Percentiles rank a stretch among this genome's conserved stretches.
Conservation (phyloP, 768 basidiomycete genomes). For the Russula sp. region DNA sequence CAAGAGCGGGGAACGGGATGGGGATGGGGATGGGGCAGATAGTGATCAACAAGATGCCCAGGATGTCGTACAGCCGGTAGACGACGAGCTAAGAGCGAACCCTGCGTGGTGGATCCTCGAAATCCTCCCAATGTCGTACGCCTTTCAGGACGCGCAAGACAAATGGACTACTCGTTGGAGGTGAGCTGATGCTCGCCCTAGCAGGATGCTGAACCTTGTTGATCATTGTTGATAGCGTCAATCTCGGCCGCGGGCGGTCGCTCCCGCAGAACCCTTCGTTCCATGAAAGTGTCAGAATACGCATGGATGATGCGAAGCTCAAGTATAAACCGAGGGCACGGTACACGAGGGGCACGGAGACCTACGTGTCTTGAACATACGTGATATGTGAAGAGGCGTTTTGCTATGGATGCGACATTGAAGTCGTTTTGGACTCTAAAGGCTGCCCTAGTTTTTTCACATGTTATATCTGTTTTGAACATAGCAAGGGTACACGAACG, state of each 20-base stretch:
- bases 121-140: conserved; percentile 47
- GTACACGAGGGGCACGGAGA: conserved; percentile 43
- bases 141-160: conserved; percentile 52
- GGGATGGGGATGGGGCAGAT: not conserved
- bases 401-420: not conserved
- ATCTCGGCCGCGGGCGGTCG: conserved; percentile 52
- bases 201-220: not conserved
- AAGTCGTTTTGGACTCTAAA: not conserved
- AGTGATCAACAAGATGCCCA: not conserved
- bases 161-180: conserved; percentile 48
- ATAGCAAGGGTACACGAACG: too few species aligned
- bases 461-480: not conserved
- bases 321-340: conserved; percentile 55
- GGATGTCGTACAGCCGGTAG: conserved; percentile 44
- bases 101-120: conserved; percentile 70
- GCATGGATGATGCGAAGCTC: conserved; percentile 43
- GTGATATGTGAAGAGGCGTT: not conserved
- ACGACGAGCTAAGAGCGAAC: conserved; percentile 44
- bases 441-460: not conserved
- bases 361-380: conserved; percentile 37
- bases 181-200: conserved; percentile 36
- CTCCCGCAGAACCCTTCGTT: conserved; percentile 50
- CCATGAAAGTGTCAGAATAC: conserved; percentile 56
- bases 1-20: not conserved
- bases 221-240: conserved; percentile 33